A percentile compares a stretch with the other conserved stretches of the same genome.
Conservation (phyloP, 495 filamentous ascomycete species). For the Penicillium egyptiacum region DNA sequence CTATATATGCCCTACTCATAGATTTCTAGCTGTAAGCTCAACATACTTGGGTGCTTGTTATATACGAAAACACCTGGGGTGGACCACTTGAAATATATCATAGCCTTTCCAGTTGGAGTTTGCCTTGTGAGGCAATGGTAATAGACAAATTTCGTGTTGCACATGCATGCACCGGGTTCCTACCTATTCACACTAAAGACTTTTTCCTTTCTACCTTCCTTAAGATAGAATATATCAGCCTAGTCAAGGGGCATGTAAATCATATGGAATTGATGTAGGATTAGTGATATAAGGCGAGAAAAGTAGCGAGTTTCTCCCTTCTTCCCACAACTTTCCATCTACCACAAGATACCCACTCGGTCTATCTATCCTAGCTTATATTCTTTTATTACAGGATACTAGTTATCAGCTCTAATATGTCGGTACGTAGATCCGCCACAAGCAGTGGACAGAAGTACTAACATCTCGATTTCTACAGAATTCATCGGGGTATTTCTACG, state of each 20-base stretch:
- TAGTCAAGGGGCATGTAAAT: neutral
- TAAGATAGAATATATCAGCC: neutral
- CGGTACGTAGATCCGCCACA: neutral
- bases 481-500: neutral
- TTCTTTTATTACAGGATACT: neutral
- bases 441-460: neutral
- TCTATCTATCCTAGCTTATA: neutral
- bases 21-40: neutral
- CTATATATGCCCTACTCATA: too few relatives aligned
- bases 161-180: neutral
- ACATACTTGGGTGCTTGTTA: neutral
- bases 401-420: neutral
- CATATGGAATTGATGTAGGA: neutral
- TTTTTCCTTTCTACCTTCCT: neutral
- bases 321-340: neutral
- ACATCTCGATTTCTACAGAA: neutral
- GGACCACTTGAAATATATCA: neutral
- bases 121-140: neutral
- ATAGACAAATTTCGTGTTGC: neutral
- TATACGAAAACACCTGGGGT: neutral
- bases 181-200: neutral
- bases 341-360: neutral
- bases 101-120: neutral
- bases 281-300: neutral
- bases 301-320: neutral